Conservation (phyloP, 768 basidiomycete genomes). For the Rhizopogon salebrosus region DNA sequence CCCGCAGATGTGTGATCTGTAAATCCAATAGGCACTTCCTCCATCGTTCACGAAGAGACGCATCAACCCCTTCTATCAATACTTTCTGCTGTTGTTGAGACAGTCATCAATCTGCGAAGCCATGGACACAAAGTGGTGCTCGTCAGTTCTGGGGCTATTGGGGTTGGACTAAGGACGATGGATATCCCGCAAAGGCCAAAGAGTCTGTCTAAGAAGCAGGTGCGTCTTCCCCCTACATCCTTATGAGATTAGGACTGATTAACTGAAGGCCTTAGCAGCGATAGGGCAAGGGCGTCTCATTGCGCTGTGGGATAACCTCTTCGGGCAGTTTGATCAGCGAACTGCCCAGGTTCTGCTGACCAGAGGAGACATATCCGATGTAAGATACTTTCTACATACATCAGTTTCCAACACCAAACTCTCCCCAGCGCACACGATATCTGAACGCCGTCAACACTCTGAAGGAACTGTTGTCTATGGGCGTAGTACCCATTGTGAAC, state of each 20-base stretch:
- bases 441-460: constrained; percentile 96
- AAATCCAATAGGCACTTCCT: constrained; percentile 66
- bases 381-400: constrained; percentile 32
- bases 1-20: constrained; percentile 8
- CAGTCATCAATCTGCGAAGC: constrained; percentile 69
- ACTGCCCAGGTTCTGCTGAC: constrained; percentile 95
- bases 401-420: constrained; percentile 2
- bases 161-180: constrained; percentile 92
- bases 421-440: constrained; percentile 80
- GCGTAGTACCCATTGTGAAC: constrained; percentile 96
- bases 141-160: constrained; percentile 97
- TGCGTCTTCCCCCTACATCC: constrained; percentile 28
- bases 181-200: constrained; percentile 74
- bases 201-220: constrained; percentile 87
- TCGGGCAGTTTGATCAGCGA: constrained; percentile 88
- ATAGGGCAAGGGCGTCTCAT: constrained; percentile 96
- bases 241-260: constrained; percentile 14
- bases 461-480: constrained; percentile 86
- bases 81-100: constrained; percentile 89
- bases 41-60: constrained; percentile 92
- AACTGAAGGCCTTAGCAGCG: constrained; percentile 80
- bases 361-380: constrained; percentile 95
- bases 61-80: constrained; percentile 89
- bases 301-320: constrained; percentile 95
- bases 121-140: constrained; percentile 93